These are phyloP conservation scores for Solanum sparsipilum DNA, from an alignment of 257 asterid species.

Conservation along the genomic window DNA sequence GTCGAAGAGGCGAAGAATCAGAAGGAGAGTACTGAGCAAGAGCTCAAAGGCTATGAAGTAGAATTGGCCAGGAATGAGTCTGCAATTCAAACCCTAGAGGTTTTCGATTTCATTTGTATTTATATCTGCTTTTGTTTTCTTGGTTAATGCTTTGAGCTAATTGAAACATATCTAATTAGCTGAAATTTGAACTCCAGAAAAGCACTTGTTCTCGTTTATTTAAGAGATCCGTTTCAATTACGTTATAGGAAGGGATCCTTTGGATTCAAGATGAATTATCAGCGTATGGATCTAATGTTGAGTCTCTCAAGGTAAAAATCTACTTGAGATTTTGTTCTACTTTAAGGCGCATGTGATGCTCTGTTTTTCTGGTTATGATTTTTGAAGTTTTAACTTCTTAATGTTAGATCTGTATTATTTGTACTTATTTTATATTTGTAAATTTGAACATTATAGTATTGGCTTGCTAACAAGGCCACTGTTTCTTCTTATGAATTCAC, in stretches of 20 bases:
- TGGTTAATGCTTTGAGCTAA: background rate
- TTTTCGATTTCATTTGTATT: background rate
- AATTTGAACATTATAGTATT: background rate
- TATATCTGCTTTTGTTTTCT: background rate
- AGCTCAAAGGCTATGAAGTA: constrained; percentile 63
- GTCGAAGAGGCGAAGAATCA: constrained; percentile 43
- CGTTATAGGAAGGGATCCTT: constrained; percentile 48
- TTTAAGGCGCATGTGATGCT: background rate
- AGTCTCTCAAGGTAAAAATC: constrained; percentile 36
- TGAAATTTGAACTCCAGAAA: background rate
- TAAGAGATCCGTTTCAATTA: background rate
- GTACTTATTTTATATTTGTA: background rate
- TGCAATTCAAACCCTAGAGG: constrained; percentile 60
- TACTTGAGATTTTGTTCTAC: background rate
- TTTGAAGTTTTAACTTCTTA: background rate
- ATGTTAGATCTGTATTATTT: background rate
- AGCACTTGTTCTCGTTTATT: background rate
- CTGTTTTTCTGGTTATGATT: background rate
- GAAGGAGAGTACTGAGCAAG: constrained; percentile 61
- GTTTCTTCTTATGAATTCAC: background rate
- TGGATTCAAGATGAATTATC: constrained; percentile 43
- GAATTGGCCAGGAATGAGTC: constrained; percentile 50
- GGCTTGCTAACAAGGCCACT: background rate
- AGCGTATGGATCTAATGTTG: constrained; percentile 32
- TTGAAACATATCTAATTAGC: background rate